phyloP scores from a whole-genome alignment of 805 yeast species.

The Cyberlindnera sargentensis region DNA sequence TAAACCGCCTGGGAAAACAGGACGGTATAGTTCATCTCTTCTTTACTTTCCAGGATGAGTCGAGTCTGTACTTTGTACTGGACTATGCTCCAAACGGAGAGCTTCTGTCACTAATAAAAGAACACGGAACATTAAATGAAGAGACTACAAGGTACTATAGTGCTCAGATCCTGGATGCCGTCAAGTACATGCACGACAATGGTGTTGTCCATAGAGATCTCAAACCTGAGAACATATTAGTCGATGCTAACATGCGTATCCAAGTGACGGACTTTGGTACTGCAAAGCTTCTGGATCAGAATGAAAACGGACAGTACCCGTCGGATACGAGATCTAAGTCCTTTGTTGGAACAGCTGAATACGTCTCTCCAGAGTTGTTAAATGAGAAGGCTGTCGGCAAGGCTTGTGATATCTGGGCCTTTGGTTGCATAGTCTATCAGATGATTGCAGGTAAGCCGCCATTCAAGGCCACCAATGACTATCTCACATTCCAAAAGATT shows the following conservation, averaged over 20 bases:
- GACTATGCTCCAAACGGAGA: slow-evolving; percentile 82
- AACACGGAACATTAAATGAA: slow-evolving; percentile 64
- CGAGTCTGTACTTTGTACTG: slow-evolving; percentile 63
- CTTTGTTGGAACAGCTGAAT: slow-evolving; percentile 83
- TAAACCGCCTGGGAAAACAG: slow-evolving; percentile 56
- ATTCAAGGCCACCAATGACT: slow-evolving; percentile 77
- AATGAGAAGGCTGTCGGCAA: slow-evolving; percentile 77
- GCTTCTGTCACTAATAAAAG: slow-evolving; percentile 57
- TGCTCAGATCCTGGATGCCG: slow-evolving; percentile 70
- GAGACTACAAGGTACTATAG: slow-evolving; percentile 60
- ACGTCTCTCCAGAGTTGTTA: slow-evolving; percentile 73
- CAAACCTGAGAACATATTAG: slow-evolving; percentile 74
- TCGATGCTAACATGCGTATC: slow-evolving; percentile 53
- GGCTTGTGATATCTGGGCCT: slow-evolving; percentile 98
- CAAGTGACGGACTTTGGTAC: slow-evolving; percentile 84
- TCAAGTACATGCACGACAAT: slow-evolving; percentile 61
- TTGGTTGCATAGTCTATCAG: slow-evolving; percentile 92
- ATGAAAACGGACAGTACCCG: slow-evolving; percentile 48
- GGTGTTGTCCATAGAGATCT: slow-evolving; percentile 80
- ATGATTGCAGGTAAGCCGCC: slow-evolving; percentile 94
- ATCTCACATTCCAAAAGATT: slow-evolving; percentile 74
- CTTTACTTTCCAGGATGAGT: slow-evolving; percentile 75
- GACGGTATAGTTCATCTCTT: slow-evolving; percentile 61
- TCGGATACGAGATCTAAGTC: slow-evolving; percentile 65
- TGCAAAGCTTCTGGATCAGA: slow-evolving; percentile 58